Conservation (phyloP, 2,329 filamentous ascomycete species). For the Aspergillus jensenii region DNA sequence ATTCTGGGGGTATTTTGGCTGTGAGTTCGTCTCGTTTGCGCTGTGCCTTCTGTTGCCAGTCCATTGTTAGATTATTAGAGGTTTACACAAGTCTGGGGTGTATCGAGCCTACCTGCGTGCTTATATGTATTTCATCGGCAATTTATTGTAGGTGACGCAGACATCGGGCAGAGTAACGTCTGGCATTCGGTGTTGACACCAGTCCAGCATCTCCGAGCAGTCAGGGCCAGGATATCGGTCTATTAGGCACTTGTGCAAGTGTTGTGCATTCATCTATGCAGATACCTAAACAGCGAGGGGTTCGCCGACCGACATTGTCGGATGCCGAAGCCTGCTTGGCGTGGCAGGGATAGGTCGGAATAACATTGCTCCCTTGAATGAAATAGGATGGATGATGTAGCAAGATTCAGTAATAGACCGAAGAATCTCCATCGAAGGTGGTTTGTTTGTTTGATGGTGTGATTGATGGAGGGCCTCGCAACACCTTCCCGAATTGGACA, state of each 20-base stretch:
- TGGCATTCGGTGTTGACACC: neutral
- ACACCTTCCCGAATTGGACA: conserved; percentile 1
- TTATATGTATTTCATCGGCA: neutral
- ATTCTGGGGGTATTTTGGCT: conserved; percentile 11
- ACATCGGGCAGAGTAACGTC: neutral
- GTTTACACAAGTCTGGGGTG: neutral
- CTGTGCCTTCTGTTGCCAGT: conserved; percentile 12
- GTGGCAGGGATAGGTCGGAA: too few relatives aligned
- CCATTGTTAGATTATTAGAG: neutral
- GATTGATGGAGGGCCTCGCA: neutral
- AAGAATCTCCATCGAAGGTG: too few relatives aligned
- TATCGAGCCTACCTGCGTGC: neutral
- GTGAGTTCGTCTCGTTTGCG: conserved; percentile 10
- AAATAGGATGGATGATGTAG: too few relatives aligned
- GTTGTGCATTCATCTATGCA: too few relatives aligned
- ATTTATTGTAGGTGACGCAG: neutral
- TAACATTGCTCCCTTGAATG: too few relatives aligned
- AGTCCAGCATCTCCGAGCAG: neutral
- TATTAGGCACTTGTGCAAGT: neutral
- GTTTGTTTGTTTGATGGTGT: neutral
- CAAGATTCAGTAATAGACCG: too few relatives aligned
- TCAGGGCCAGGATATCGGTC: neutral
- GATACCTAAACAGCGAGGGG: too few relatives aligned
- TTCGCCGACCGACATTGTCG: neutral
- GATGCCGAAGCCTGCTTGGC: neutral